Conservation (phyloP, 2,329 filamentous ascomycete species). For the Pseudogymnoascus sp. region DNA sequence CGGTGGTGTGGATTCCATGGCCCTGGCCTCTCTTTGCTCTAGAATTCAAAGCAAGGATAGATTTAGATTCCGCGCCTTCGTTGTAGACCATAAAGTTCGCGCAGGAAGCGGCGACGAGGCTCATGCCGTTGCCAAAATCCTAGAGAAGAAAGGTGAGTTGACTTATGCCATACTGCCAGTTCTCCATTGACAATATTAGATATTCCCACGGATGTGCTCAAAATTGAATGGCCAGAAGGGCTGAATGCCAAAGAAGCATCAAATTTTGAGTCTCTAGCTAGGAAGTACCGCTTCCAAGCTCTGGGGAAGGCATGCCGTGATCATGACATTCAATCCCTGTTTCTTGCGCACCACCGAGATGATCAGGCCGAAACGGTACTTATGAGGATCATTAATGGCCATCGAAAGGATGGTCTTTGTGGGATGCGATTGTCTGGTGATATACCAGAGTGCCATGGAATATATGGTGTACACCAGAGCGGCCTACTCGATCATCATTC, state of each 20-base stretch:
- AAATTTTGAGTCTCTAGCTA: slow-evolving; percentile 71
- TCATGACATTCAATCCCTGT: slow-evolving; percentile 47
- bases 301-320: slow-evolving; percentile 55
- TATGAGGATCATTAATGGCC: slow-evolving; percentile 63
- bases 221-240: slow-evolving; percentile 44
- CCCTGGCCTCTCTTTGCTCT: slow-evolving; percentile 67
- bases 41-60: slow-evolving; percentile 24
- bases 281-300: slow-evolving; percentile 62
- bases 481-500: slow-evolving; percentile 45
- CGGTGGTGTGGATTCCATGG: slow-evolving; percentile 97
- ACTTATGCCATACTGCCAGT: neutral
- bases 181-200: slow-evolving; percentile 14
- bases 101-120: slow-evolving; percentile 46
- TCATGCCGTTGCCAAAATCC: slow-evolving; percentile 32
- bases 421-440: slow-evolving; percentile 58
- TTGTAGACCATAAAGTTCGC: slow-evolving; percentile 53
- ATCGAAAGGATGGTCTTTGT: slow-evolving; percentile 59
- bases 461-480: slow-evolving; percentile 64
- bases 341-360: slow-evolving; percentile 81
- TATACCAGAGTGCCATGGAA: slow-evolving; percentile 77
- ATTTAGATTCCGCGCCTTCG: slow-evolving; percentile 36
- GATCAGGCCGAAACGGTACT: slow-evolving; percentile 88
- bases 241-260: slow-evolving; percentile 37
- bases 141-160: slow-evolving; percentile 12
- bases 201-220: slow-evolving; percentile 22